Conservation (phyloP, 306 rosid genomes). For the Cicer judaicum region DNA sequence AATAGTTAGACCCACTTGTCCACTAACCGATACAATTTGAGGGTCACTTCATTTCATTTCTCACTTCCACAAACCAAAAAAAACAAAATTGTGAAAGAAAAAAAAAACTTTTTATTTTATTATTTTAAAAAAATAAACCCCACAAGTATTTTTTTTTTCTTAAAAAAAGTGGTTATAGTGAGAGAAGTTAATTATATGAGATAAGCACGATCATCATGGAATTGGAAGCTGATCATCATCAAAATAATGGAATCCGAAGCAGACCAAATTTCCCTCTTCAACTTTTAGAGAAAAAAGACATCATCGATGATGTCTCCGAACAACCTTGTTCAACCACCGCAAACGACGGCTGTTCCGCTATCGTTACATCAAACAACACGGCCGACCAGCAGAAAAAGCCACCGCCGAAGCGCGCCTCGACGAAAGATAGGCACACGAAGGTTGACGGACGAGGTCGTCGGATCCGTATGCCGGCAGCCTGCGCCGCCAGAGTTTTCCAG, state of each 20-base stretch:
- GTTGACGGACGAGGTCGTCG: conserved; percentile 98
- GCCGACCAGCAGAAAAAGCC: conserved; percentile 56
- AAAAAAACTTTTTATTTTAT: neutral
- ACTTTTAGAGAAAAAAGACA: conserved; percentile 68
- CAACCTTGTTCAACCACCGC: conserved; percentile 55
- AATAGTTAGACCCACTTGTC: conserved; percentile 72
- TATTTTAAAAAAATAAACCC: conserved; percentile 33
- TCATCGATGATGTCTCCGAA: conserved; percentile 41
- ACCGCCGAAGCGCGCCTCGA: conserved; percentile 68
- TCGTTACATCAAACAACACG: neutral
- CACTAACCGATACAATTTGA: conserved; percentile 53
- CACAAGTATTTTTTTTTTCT: conserved; percentile 39
- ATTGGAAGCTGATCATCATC: conserved; percentile 68
- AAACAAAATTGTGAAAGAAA: conserved; percentile 28
- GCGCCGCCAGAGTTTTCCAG: conserved; percentile 96
- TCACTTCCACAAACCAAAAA: conserved; percentile 42
- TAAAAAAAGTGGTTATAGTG: conserved; percentile 42
- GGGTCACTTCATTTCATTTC: conserved; percentile 65
- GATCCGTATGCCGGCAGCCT: conserved; percentile 98
- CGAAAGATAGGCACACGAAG: conserved; percentile 91
- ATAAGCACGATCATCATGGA: conserved; percentile 86
- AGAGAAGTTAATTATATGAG: conserved; percentile 44
- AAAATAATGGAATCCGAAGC: conserved; percentile 72
- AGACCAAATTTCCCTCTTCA: conserved; percentile 94
- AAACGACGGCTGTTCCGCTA: neutral